Evolutionary conservation across 2,329 filamentous ascomycete genomes (phyloP).

Genomic region (Gaeumannomyces tritici): DNA sequence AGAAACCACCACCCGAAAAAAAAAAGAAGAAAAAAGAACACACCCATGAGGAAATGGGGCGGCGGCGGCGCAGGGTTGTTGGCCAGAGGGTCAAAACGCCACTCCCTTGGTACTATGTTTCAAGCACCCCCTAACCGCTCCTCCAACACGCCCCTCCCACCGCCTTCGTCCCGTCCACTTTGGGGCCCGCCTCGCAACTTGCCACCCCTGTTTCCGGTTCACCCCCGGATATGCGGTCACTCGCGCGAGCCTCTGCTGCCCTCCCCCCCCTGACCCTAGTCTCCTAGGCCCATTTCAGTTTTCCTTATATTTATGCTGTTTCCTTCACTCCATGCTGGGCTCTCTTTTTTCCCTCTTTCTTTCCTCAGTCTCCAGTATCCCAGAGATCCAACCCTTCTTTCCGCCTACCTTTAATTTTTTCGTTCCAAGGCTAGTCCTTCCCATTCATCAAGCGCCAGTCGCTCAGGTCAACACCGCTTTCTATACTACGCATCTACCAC

Average conservation of each 20-base stretch:
- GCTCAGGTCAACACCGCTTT: conserved; percentile 16
- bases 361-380: conserved; percentile 14
- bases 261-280: conserved; percentile 1
- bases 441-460: conserved; percentile 33
- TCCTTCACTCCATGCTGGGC: conserved; percentile 13
- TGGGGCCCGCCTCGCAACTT: conserved; percentile 5
- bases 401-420: conserved; percentile 14
- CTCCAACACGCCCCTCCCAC: neutral
- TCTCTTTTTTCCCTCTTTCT: conserved; percentile 11
- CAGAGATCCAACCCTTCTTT: conserved; percentile 12
- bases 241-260: neutral
- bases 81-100: conserved; percentile 11
- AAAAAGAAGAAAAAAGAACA: neutral
- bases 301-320: conserved; percentile 32
- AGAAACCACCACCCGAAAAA: no score
- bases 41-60: conserved; percentile 4
- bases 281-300: conserved; percentile 5
- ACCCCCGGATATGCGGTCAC: neutral
- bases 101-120: conserved; percentile 18
- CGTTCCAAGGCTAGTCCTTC: conserved; percentile 36
- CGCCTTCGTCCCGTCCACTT: neutral
- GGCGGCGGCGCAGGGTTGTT: neutral
- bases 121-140: conserved; percentile 10
- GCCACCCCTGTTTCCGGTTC: conserved; percentile 4
- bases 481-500: conserved; percentile 8